Evolutionary conservation across 768 basidiomycete genomes (phyloP).

Genomic region (Steccherinum ochraceum): DNA sequence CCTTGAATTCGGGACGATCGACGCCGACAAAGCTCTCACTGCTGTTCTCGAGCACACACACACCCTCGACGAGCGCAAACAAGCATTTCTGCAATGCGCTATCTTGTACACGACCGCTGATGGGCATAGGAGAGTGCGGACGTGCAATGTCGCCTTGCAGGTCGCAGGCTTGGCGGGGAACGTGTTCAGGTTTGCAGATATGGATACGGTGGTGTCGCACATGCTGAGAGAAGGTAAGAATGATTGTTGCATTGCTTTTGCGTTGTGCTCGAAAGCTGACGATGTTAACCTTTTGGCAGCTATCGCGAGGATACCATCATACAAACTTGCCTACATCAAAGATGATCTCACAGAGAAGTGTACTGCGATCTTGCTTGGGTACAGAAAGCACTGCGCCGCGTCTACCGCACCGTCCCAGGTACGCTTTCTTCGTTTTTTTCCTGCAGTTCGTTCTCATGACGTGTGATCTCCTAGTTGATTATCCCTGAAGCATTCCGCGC

Average conservation of each 20-base stretch:
- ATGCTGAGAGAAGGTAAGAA: constrained; percentile 67
- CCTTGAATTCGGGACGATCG: constrained; percentile 70
- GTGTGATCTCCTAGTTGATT: constrained; percentile 57
- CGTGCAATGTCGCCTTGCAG: constrained; percentile 79
- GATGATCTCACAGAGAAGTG: constrained; percentile 83
- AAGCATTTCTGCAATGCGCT: constrained; percentile 82
- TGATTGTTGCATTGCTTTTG: not conserved
- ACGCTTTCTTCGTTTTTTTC: not conserved
- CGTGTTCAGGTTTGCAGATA: constrained; percentile 87
- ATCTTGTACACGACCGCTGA: constrained; percentile 74
- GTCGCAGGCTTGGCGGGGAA: constrained; percentile 82
- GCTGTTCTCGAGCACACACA: constrained; percentile 58
- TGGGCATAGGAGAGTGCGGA: constrained; percentile 80
- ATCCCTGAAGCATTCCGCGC: constrained; percentile 90
- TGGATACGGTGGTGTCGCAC: constrained; percentile 74
- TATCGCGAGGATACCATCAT: constrained; percentile 52
- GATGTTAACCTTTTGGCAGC: constrained; percentile 38
- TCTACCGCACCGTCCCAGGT: constrained; percentile 77
- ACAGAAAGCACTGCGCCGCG: constrained; percentile 83
- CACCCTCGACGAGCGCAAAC: constrained; percentile 59
- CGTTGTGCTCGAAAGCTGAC: not conserved
- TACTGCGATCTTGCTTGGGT: constrained; percentile 75
- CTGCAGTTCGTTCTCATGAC: not conserved
- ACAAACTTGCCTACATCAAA: constrained; percentile 67
- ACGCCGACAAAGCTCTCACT: constrained; percentile 76